Evolutionary conservation across 2,329 filamentous ascomycete genomes (phyloP).

Genomic region (Myriangium duriaei): DNA sequence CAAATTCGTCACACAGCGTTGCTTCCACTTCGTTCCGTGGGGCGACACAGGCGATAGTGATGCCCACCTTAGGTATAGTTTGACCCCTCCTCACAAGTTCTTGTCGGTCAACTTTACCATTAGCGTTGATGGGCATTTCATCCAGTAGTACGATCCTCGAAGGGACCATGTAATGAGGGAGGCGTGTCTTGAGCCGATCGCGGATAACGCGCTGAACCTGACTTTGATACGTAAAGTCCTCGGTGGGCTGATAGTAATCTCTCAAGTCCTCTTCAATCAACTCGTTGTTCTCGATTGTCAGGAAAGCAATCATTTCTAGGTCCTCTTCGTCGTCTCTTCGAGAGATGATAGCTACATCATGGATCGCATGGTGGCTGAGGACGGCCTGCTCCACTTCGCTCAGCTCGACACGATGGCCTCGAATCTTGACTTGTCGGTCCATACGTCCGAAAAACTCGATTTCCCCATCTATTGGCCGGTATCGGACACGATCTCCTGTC

Average conservation of each 20-base stretch:
- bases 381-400: slow-evolving; percentile 29
- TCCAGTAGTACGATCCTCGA: slow-evolving; percentile 65
- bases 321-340: no score
- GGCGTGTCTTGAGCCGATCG: slow-evolving; percentile 32
- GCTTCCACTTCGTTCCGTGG: no score
- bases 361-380: slow-evolving; percentile 25
- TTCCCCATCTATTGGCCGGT: slow-evolving; percentile 40
- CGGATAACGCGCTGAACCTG: no score
- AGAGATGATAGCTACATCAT: no score
- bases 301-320: not conserved
- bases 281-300: not conserved
- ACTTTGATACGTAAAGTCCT: no score
- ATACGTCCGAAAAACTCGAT: not conserved
- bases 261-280: no score
- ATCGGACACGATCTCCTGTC: slow-evolving; percentile 62
- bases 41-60: no score
- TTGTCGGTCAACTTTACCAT: slow-evolving; percentile 40
- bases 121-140: slow-evolving; percentile 55
- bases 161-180: slow-evolving; percentile 84
- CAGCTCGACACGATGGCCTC: slow-evolving; percentile 8
- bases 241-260: no score
- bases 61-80: no score
- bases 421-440: slow-evolving; percentile 7
- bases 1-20: no score
- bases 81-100: no score